phyloP scores from a whole-genome alignment of 2,329 filamentous ascomycete species.

The Microdochium trichocladiopsis region DNA sequence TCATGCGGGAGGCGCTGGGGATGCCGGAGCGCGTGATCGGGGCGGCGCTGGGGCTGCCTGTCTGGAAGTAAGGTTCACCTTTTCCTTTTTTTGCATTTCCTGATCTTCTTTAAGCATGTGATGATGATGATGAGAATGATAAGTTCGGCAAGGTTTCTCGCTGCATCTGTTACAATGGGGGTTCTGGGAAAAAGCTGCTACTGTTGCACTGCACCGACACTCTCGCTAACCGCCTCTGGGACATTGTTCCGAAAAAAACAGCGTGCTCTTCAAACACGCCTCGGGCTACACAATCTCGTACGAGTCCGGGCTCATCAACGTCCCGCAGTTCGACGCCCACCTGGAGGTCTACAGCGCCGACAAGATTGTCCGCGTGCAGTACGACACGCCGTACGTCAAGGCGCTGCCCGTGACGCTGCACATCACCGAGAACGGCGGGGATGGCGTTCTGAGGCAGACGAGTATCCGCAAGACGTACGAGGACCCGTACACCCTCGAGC shows the following conservation, averaged over 20 bases:
- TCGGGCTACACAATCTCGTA: conserved; percentile 36
- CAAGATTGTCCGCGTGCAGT: conserved; percentile 38
- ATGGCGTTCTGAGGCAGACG: conserved; percentile 2
- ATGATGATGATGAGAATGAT: too few species aligned
- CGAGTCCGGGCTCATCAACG: conserved; percentile 39
- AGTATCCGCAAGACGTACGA: conserved; percentile 17
- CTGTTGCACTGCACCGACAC: too few species aligned
- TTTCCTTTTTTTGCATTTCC: neutral
- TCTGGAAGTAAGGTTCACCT: neutral
- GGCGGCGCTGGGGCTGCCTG: conserved; percentile 10
- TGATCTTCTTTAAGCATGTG: too few species aligned
- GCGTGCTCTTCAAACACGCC: neutral
- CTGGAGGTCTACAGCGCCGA: conserved; percentile 35
- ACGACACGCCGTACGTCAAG: conserved; percentile 42
- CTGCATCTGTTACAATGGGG: too few species aligned
- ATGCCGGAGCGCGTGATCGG: conserved; percentile 37
- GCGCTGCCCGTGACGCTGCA: conserved; percentile 34
- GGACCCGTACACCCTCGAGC: conserved; percentile 17
- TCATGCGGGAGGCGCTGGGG: conserved; percentile 47
- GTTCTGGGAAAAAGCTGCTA: too few species aligned
- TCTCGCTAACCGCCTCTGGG: too few species aligned
- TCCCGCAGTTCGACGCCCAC: conserved; percentile 38
- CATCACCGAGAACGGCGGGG: conserved; percentile 25
- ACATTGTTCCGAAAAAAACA: too few species aligned
- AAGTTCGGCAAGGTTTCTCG: too few species aligned